Percentiles rank a stretch among this genome's conserved stretches.
These are phyloP conservation scores for Moesziomyces antarcticus DNA, from an alignment of 1,284 basidiomycete genomes.

Conservation along the genomic window DNA sequence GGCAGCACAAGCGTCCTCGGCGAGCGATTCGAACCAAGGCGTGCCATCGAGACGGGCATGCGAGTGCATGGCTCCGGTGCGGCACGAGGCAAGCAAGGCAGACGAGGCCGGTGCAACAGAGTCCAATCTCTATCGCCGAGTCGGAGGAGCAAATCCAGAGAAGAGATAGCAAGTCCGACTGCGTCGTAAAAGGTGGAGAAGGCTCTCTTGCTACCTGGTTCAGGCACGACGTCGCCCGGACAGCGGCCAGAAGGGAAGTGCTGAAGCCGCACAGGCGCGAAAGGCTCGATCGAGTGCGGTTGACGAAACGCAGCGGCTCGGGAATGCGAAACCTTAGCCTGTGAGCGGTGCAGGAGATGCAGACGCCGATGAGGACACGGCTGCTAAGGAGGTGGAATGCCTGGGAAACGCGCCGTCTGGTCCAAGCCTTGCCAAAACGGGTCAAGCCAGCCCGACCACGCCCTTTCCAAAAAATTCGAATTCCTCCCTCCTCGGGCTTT, in stretches of 20 bases:
- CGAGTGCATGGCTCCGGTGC: background rate
- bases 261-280: no score
- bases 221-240: no score
- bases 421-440: background rate
- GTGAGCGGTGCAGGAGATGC: no score
- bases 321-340: no score
- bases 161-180: constrained; percentile 16
- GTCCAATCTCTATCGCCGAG: constrained; percentile 19
- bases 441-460: constrained; percentile 3
- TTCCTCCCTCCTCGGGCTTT: constrained; percentile 4
- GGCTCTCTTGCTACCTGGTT: background rate
- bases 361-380: no score
- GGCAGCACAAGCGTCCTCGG: constrained; percentile 4
- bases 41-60: constrained; percentile 41
- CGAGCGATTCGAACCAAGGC: constrained; percentile 5
- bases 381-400: constrained; percentile 1
- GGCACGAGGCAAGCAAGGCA: background rate
- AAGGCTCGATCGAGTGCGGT: no score
- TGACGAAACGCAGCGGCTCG: no score
- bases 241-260: no score
- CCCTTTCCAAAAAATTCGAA: constrained; percentile 14
- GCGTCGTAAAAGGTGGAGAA: constrained; percentile 13
- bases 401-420: no score
- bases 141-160: constrained; percentile 12
- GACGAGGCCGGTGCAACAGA: constrained; percentile 1